Percentiles rank a stretch among this genome's conserved stretches.
phyloP scores from a whole-genome alignment of 495 filamentous ascomycete genomes.

The Penicillium roqueforti region DNA sequence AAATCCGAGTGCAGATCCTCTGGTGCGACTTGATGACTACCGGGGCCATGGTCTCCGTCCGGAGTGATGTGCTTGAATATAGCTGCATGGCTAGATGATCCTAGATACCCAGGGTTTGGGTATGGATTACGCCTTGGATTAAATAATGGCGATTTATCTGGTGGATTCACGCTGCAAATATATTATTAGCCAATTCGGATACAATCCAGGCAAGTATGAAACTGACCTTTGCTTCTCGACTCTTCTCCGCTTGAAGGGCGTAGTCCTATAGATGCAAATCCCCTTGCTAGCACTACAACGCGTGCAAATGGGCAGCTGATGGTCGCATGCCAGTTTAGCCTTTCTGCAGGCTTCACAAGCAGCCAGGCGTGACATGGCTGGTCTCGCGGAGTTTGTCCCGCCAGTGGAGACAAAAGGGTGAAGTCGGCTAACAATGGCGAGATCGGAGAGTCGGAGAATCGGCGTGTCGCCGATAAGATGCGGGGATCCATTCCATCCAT shows the following conservation, averaged over 20 bases:
- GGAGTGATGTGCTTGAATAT: slow-evolving; percentile 40
- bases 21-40: slow-evolving; percentile 5
- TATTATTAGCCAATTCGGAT: not conserved
- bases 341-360: slow-evolving; percentile 41
- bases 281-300: slow-evolving; percentile 29
- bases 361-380: slow-evolving; percentile 24
- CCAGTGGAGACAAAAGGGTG: slow-evolving; percentile 4
- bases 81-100: slow-evolving; percentile 40
- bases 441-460: slow-evolving; percentile 8
- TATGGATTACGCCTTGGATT: slow-evolving; percentile 31
- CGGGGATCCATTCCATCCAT: slow-evolving; percentile 1
- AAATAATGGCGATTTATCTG: slow-evolving; percentile 23
- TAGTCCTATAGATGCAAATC: slow-evolving; percentile 37
- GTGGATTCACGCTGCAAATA: slow-evolving; percentile 11
- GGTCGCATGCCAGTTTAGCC: slow-evolving; percentile 42
- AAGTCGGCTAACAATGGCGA: slow-evolving; percentile 20
- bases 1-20: slow-evolving; percentile 11
- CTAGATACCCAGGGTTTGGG: slow-evolving; percentile 43
- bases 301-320: slow-evolving; percentile 36
- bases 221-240: slow-evolving; percentile 22
- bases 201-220: not conserved
- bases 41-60: slow-evolving; percentile 15
- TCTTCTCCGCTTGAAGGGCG: slow-evolving; percentile 36
- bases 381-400: slow-evolving; percentile 11
- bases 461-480: slow-evolving; percentile 23